These are phyloP conservation scores for Bruguiera parviflora DNA, from an alignment of 345 rosid species.

Conservation along the genomic window DNA sequence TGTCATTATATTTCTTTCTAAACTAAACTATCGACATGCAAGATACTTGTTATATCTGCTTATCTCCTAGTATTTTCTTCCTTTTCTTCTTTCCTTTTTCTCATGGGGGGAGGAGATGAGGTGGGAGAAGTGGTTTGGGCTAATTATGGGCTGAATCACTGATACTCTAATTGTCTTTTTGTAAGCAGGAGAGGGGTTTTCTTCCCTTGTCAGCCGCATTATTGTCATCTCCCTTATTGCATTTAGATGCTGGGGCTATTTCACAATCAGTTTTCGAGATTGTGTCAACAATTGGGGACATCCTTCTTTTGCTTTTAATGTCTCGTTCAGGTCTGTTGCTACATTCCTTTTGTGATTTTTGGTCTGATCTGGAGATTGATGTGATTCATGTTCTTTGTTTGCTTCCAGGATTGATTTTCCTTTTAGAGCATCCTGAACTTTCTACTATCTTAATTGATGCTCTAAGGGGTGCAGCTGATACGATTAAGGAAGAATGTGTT, in stretches of 20 bases:
- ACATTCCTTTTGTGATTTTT: constrained; percentile 8
- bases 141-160: background rate
- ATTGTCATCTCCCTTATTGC: constrained; percentile 62
- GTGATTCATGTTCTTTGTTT: constrained; percentile 21
- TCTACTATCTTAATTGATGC: constrained; percentile 65
- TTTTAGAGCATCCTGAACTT: constrained; percentile 72
- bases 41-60: background rate
- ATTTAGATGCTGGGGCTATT: constrained; percentile 53
- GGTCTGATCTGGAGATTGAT: constrained; percentile 1
- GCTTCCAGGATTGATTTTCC: constrained; percentile 73
- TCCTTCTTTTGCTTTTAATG: constrained; percentile 76
- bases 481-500: constrained; percentile 72
- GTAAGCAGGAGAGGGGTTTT: constrained; percentile 89
- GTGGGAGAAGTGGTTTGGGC: background rate
- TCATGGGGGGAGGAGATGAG: background rate
- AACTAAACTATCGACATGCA: background rate
- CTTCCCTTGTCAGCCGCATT: constrained; percentile 94
- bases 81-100: background rate
- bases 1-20: background rate
- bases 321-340: constrained; percentile 63
- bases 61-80: too few species aligned
- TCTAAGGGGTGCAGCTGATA: constrained; percentile 53
- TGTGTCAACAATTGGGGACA: constrained; percentile 61
- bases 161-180: constrained; percentile 31
- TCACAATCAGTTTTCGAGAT: constrained; percentile 53